A percentile compares a stretch with the other conserved stretches of the same genome.
Evolutionary conservation across 73 alveolate genomes (phyloP).

Genomic region (Tetrahymena thermophila): DNA sequence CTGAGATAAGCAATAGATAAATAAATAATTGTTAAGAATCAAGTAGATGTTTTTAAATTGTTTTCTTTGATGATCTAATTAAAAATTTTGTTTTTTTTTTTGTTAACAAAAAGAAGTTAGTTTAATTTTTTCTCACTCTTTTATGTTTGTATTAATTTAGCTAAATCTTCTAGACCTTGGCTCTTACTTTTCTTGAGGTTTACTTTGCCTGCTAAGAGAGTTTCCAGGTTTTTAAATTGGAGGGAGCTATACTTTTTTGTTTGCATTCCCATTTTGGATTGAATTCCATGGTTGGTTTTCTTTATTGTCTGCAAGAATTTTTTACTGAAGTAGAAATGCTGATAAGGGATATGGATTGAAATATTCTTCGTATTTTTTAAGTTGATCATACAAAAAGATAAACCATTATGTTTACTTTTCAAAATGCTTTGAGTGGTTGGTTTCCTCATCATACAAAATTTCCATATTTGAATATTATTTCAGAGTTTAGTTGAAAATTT

Average conservation of each 20-base stretch:
- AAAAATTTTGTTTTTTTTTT: too few species aligned
- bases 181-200: background rate
- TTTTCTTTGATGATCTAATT: too few species aligned
- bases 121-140: background rate
- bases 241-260: background rate
- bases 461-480: background rate
- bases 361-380: background rate
- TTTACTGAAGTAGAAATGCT: background rate
- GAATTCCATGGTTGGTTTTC: background rate
- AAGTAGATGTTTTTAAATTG: background rate
- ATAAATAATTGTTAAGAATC: too few species aligned
- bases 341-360: background rate
- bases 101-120: too few species aligned
- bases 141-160: background rate
- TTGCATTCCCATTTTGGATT: background rate
- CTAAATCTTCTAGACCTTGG: background rate
- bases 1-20: background rate
- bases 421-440: background rate
- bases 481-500: background rate
- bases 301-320: background rate
- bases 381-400: background rate
- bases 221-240: background rate
- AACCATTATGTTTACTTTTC: background rate
- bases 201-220: background rate
- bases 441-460: background rate